Evolutionary conservation across 2,329 filamentous ascomycete species (phyloP).

Genomic region (Cercospora sojina): DNA sequence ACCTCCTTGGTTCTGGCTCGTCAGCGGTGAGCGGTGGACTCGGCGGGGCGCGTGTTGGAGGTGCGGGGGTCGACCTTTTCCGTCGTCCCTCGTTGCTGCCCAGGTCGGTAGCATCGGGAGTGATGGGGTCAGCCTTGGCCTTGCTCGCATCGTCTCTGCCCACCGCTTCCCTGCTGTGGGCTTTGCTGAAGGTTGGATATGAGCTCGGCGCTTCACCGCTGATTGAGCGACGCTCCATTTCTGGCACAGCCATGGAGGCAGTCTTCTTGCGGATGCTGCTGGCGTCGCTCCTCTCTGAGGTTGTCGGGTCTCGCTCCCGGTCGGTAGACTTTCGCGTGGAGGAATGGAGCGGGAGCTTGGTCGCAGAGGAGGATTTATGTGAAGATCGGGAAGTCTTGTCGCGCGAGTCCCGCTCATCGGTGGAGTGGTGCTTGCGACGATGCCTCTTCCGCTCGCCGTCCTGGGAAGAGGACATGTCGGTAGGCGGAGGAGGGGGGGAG

Average conservation of each 20-base stretch:
- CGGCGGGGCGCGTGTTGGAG: slow-evolving; percentile 42
- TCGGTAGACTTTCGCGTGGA: slow-evolving; percentile 28
- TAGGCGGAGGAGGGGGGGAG: neutral
- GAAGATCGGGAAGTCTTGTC: slow-evolving; percentile 32
- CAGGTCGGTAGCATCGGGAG: slow-evolving; percentile 46
- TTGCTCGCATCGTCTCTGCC: slow-evolving; percentile 46
- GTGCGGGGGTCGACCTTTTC: slow-evolving; percentile 30
- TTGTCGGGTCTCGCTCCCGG: slow-evolving; percentile 30
- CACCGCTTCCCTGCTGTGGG: slow-evolving; percentile 84
- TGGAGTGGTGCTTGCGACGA: slow-evolving; percentile 31
- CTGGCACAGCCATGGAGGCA: slow-evolving; percentile 42
- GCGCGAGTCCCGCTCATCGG: slow-evolving; percentile 32
- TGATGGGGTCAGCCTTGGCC: slow-evolving; percentile 35
- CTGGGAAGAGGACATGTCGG: slow-evolving; percentile 27
- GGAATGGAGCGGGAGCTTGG: slow-evolving; percentile 27
- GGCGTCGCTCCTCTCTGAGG: slow-evolving; percentile 8
- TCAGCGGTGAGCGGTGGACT: slow-evolving; percentile 49
- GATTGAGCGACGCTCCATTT: slow-evolving; percentile 47
- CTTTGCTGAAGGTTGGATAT: slow-evolving; percentile 84
- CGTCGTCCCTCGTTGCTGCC: slow-evolving; percentile 34
- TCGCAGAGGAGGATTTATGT: slow-evolving; percentile 31
- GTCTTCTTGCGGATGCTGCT: slow-evolving; percentile 9
- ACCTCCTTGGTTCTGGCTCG: slow-evolving; percentile 47
- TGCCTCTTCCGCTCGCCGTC: slow-evolving; percentile 31
- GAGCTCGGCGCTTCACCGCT: slow-evolving; percentile 50